Base-by-base conservation (phyloP, 2,329 filamentous ascomycete species). In the Talaromyces amestolkiae region DNA sequence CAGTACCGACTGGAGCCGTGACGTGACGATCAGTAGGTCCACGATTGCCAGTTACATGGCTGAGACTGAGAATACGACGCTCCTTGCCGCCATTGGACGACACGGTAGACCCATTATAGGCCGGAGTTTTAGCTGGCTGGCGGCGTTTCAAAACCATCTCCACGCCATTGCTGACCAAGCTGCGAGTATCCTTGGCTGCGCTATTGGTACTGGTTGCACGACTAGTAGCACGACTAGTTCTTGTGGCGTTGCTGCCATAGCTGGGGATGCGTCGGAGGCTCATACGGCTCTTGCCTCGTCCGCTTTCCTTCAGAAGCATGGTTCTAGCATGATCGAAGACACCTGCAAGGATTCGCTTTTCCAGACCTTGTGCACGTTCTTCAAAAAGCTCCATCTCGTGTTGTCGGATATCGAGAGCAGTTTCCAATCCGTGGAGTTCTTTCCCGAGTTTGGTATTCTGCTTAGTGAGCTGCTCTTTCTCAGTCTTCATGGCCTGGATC, bases 381-480 rank as follows among this genome's bases (percentile, higher is more conserved):
- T 98, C 94, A 91, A 99, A 97, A 31, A 91, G 85, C 54, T 92
- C 88, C 66, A 99, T 87, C 79, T 98, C 95, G 70, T 98, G 94
- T 53, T 92, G 90, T 63, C 95, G 90, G 65, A 98, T 89, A 19
- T 90, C 87, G 35, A 98, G 85, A 0, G 95, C 94, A 9, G 92
- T 98, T 75, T 98, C 92, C 1, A 99, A 85, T 9, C 92, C 91
- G 5, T 93, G 93, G 0, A 99, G 89, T 70, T 99, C 93, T 27
- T 92, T 92, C 10, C 88, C 88, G 33, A 97, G 83, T 64, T 89
- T 87, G 54, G 89, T 88, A 81, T 93, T 97, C 73, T 96, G 91
- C 65, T 88, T 85, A 13, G 85, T 83, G 64, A 98, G 82, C 60
- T 87, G 87, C 66, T 97, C 92, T 67, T 82, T 82, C 67, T 83